phyloP scores from a whole-genome alignment of 2,329 filamentous ascomycete genomes.

The Cladosporium halotolerans region DNA sequence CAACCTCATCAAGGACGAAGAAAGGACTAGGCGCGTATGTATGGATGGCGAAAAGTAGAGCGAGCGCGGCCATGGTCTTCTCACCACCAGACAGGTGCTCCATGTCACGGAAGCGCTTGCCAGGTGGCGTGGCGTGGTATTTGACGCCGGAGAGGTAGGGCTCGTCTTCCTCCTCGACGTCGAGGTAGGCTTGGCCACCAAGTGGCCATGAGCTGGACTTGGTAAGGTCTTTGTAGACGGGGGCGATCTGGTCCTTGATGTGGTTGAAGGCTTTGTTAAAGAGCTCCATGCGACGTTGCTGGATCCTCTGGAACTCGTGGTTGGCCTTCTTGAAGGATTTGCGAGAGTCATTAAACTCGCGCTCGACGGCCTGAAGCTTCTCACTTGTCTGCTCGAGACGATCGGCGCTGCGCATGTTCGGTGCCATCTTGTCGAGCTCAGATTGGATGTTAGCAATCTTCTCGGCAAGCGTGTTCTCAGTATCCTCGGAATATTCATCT shows the following conservation, averaged over 20 bases:
- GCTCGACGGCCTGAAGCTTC: slow-evolving; percentile 74
- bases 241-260: slow-evolving; percentile 88
- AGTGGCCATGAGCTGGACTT: slow-evolving; percentile 84
- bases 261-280: slow-evolving; percentile 95
- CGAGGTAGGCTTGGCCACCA: slow-evolving; percentile 82
- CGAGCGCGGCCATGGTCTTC: slow-evolving; percentile 96
- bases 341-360: slow-evolving; percentile 83
- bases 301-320: slow-evolving; percentile 76
- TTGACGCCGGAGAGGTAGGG: slow-evolving; percentile 94
- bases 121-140: slow-evolving; percentile 96
- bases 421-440: slow-evolving; percentile 89
- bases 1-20: slow-evolving; percentile 96
- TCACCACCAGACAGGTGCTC: slow-evolving; percentile 95
- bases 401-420: slow-evolving; percentile 93
- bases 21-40: slow-evolving; percentile 93
- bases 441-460: slow-evolving; percentile 66
- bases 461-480: slow-evolving; percentile 71
- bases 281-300: slow-evolving; percentile 74
- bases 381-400: slow-evolving; percentile 79
- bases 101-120: slow-evolving; percentile 99
- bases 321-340: slow-evolving; percentile 66
- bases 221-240: slow-evolving; percentile 93
- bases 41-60: slow-evolving; percentile 94
- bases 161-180: slow-evolving; percentile 93
- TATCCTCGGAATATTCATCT: slow-evolving; percentile 62